These are phyloP conservation scores for Fusarium sulawesiense DNA, from an alignment of 2,329 filamentous ascomycete species.

Conservation along the genomic window DNA sequence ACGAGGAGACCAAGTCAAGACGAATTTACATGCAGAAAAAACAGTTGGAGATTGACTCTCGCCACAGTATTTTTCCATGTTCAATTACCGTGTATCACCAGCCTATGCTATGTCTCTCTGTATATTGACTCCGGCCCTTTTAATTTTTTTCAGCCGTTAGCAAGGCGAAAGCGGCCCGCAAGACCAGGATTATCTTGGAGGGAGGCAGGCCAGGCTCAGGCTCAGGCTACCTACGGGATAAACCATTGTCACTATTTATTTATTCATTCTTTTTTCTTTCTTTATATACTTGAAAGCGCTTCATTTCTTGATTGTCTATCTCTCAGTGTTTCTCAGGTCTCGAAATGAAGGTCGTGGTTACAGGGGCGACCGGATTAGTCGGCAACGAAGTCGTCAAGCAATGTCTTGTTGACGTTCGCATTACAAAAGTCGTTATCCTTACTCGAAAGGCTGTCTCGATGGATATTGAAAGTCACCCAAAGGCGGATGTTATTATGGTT, in stretches of 20 bases:
- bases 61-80: neutral
- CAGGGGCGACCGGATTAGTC: slow-evolving; percentile 68
- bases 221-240: slow-evolving; percentile 13
- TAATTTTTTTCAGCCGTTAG: slow-evolving; percentile 22
- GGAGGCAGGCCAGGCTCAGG: neutral
- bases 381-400: slow-evolving; percentile 64
- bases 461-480: slow-evolving; percentile 57
- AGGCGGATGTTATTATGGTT: slow-evolving; percentile 62
- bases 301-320: neutral
- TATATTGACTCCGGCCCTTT: slow-evolving; percentile 23
- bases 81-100: neutral
- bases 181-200: slow-evolving; percentile 28
- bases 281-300: neutral
- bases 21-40: neutral
- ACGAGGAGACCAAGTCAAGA: slow-evolving; percentile 1
- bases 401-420: slow-evolving; percentile 60
- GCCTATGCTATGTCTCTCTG: neutral
- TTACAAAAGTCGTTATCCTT: slow-evolving; percentile 64
- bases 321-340: neutral
- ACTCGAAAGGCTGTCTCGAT: slow-evolving; percentile 60
- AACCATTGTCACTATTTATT: slow-evolving; percentile 11
- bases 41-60: neutral
- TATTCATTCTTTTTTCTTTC: neutral
- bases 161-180: slow-evolving; percentile 33
- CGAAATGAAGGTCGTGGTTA: slow-evolving; percentile 67